Percentiles rank a stretch among this genome's conserved stretches.
These are phyloP conservation scores for Pseudognaphalium luteoalbum DNA, from an alignment of 129 eudicot species.

Conservation along the genomic window DNA sequence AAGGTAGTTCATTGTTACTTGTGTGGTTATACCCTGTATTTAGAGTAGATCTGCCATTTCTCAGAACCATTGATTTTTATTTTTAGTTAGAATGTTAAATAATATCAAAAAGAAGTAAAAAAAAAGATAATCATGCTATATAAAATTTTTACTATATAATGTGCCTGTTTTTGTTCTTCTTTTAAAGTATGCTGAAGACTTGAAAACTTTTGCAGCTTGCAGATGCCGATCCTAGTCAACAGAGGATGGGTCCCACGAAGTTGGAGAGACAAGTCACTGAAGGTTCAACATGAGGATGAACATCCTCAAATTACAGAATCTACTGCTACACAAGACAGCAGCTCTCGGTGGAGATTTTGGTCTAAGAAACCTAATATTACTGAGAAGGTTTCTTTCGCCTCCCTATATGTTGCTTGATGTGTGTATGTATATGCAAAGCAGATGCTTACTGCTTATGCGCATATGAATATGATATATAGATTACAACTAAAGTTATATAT, in stretches of 20 bases:
- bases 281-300: slow-evolving; percentile 37
- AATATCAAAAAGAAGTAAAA: neutral
- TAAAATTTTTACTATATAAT: neutral
- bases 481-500: neutral
- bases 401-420: neutral
- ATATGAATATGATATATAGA: neutral
- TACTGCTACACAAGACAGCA: slow-evolving; percentile 40
- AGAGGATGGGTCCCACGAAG: slow-evolving; percentile 98
- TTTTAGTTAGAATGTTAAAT: neutral
- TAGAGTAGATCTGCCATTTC: neutral
- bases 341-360: slow-evolving; percentile 71
- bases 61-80: neutral
- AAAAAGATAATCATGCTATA: neutral
- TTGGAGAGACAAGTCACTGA: slow-evolving; percentile 71
- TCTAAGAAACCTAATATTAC: slow-evolving; percentile 46
- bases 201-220: slow-evolving; percentile 53
- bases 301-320: slow-evolving; percentile 34
- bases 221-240: slow-evolving; percentile 76
- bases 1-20: slow-evolving; percentile 48
- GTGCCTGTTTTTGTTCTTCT: neutral
- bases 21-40: slow-evolving; percentile 9
- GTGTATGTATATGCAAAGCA: neutral
- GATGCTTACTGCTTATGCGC: neutral
- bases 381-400: slow-evolving; percentile 38
- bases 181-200: slow-evolving; percentile 16